Base-by-base conservation (phyloP, 345 rosid genomes). In the Triadica sebifera region DNA sequence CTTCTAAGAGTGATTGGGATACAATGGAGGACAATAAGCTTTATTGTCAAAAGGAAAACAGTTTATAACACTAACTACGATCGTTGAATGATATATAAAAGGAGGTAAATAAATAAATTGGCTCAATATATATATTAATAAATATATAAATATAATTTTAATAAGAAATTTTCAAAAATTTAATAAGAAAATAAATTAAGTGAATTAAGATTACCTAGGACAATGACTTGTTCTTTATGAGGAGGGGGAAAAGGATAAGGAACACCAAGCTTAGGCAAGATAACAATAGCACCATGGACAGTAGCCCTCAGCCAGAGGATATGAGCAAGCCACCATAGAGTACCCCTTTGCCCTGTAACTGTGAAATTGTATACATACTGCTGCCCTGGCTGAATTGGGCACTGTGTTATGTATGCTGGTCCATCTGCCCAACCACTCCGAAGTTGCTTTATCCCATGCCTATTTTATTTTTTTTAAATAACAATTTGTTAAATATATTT, bases 401-500 rank as follows among this genome's bases (percentile, higher is more conserved):
- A 92, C 67, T 94, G 98, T 3, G 96, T 94, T 4, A 92, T 90
- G 81, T 86, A 92, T 12, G 97, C 98, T 0, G 98, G 98, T 11
- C 98, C 98, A 78, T 94, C 98, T 4, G 98, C 91, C 98, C 98
- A 94, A 1, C 93, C 92, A 0, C 93, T 91, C 53, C 97, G 78
- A 22, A 94, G 60, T 64, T 94, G 98, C 69, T 87, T 79, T 52
- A 94, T 29, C 0, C 98, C 98, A 49, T 94, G 98, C 98, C 98
- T 93, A 67, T 29, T 29, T 29, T 1, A 1, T 29, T 29, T 29
- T 29, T 29, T 29, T 29, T 29, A 29, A 1, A 29, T 29, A 2
- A 29, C 1, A 29, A 29, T 29, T 29, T 1, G 34, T 29, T 29
- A 29, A 29, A 29, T 29, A 29, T 29, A 29, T 15, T 52, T 52